Evolutionary conservation across 2,329 filamentous ascomycete species (phyloP), one percentile per base, ranked within the genome.

Genomic region (Cladobotryum mycophilum): DNA sequence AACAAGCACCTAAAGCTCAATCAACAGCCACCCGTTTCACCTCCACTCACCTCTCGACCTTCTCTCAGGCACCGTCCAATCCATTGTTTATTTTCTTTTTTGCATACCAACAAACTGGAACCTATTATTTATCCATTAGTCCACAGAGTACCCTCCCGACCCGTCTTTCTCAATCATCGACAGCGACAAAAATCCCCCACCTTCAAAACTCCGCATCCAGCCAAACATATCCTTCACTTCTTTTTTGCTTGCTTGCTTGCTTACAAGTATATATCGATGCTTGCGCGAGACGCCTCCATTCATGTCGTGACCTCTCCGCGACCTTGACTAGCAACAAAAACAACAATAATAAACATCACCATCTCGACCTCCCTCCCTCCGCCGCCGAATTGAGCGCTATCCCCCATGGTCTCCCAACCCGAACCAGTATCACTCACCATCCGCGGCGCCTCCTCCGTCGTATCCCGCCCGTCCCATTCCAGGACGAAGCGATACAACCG

Each of bases 401-500:
- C 61, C 69, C 69, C 65, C 66, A 85, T 85, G 81, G 80, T 85
- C 66, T 84, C 81, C 65, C 81, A 82, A 69, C 74, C 78, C 61
- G 79, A 83, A 55, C 70, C 66, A 67, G 54, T 65, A 22, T 45
- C 81, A 60, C 71, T 83, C 58, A 73, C 79, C 63, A 70, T 80
- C 61, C 81, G 82, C 63, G 77, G 77, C 58, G 58, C 67, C 41
- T 64, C 67, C 12, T 76, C 82, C 64, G 68, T 90, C 72, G 67
- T 85, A 61, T 80, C 85, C 56, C 82, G 84, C 62, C 76, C 81
- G 52, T 76, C 78, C 13, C 69, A 75, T 49, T 76, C 76, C 22
- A 77, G 84, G 56, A 67, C 69, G 37, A 86, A 88, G 67, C 84
- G 89, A 59, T 88, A 90, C 62, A 85, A 86, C 65, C 85, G 89